These are phyloP conservation scores for Kodamaea anthophila DNA, from an alignment of 1,139 yeast species.

Conservation along the genomic window DNA sequence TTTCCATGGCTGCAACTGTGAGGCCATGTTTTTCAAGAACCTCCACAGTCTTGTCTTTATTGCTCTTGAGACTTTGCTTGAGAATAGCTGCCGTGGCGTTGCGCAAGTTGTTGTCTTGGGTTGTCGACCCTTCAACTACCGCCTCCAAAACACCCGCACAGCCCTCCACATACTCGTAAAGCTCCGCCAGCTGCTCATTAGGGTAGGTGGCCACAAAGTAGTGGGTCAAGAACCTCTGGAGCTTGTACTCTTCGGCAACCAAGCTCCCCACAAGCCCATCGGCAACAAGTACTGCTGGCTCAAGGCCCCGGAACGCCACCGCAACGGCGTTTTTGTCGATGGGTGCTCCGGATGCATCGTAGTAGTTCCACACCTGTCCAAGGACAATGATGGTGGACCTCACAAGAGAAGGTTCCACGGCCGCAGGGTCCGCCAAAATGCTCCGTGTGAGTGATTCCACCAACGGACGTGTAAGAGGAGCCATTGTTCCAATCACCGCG, in stretches of 20 bases:
- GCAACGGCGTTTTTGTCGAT: conserved; percentile 10
- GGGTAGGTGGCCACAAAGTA: conserved; percentile 21
- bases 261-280: conserved; percentile 13
- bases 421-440: conserved; percentile 35
- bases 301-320: conserved; percentile 15
- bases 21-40: conserved; percentile 34
- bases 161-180: conserved; percentile 2
- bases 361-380: conserved; percentile 38
- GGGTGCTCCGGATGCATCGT: conserved; percentile 14
- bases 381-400: conserved; percentile 36
- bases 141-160: conserved; percentile 16
- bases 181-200: background rate
- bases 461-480: conserved; percentile 59
- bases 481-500: conserved; percentile 70
- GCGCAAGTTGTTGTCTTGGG: conserved; percentile 18
- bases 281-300: conserved; percentile 11
- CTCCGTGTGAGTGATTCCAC: conserved; percentile 67
- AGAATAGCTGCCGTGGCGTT: conserved; percentile 34
- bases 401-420: conserved; percentile 15
- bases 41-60: conserved; percentile 11
- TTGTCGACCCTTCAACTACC: conserved; percentile 17
- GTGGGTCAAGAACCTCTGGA: conserved; percentile 26
- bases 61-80: conserved; percentile 32
- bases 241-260: conserved; percentile 24
- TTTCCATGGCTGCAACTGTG: conserved; percentile 54